These are phyloP conservation scores for Opeltia flavorubescens DNA, from an alignment of 495 filamentous ascomycete species.

Conservation along the genomic window DNA sequence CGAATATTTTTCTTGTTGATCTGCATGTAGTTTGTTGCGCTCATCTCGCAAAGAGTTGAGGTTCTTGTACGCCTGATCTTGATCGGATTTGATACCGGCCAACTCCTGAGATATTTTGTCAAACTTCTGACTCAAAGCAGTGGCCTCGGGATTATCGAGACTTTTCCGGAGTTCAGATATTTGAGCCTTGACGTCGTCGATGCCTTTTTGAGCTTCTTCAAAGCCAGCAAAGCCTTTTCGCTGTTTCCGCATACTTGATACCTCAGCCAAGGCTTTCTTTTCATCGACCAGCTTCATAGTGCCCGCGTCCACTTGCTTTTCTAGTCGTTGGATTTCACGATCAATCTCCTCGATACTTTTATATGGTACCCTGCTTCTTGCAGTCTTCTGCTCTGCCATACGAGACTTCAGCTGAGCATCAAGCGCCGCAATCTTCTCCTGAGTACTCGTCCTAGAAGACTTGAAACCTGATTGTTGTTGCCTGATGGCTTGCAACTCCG, in stretches of 20 bases:
- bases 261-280: conserved; percentile 78
- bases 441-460: conserved; percentile 52
- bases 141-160: conserved; percentile 84
- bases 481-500: conserved; percentile 55
- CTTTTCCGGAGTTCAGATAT: conserved; percentile 73
- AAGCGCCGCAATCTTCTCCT: conserved; percentile 74
- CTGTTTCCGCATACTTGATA: conserved; percentile 69
- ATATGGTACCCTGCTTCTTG: conserved; percentile 59
- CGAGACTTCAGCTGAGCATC: conserved; percentile 71
- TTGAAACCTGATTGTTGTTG: conserved; percentile 77
- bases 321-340: conserved; percentile 59
- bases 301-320: conserved; percentile 71
- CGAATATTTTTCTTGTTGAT: conserved; percentile 71
- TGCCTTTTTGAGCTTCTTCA: conserved; percentile 67
- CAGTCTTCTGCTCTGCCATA: conserved; percentile 72
- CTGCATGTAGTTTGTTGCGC: conserved; percentile 61
- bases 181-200: conserved; percentile 70
- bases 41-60: conserved; percentile 80
- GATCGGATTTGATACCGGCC: conserved; percentile 75
- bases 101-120: conserved; percentile 70
- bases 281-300: conserved; percentile 91
- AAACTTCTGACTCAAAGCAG: conserved; percentile 74
- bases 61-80: conserved; percentile 76
- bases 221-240: conserved; percentile 79
- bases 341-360: conserved; percentile 83